A percentile compares a stretch with the other conserved stretches of the same genome.
These are phyloP conservation scores for Eimeria brunetti DNA, from an alignment of 169 alveolate species.

Conservation along the genomic window DNA sequence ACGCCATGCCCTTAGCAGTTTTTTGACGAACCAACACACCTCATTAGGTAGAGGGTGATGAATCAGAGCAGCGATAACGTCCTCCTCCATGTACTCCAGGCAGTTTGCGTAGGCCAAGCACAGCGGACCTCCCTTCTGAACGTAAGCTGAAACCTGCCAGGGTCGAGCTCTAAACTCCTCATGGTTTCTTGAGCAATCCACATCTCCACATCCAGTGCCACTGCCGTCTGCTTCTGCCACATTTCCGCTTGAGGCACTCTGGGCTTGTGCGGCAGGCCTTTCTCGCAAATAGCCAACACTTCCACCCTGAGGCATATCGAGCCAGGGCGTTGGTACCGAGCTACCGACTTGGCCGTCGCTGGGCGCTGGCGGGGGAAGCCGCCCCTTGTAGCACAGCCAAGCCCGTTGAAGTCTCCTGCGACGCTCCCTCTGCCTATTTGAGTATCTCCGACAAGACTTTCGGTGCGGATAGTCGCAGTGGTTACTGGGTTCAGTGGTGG, in stretches of 20 bases:
- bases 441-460: neutral
- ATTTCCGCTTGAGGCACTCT: neutral
- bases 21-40: constrained; percentile 14
- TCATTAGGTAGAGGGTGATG: constrained; percentile 66
- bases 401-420: constrained; percentile 2
- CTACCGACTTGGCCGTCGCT: constrained; percentile 22
- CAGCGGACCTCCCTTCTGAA: constrained; percentile 41
- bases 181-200: neutral
- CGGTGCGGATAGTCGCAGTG: constrained; percentile 2
- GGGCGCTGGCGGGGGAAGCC: constrained; percentile 9
- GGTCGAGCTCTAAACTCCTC: constrained; percentile 53
- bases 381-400: constrained; percentile 45
- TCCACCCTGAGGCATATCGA: constrained; percentile 36
- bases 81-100: constrained; percentile 45
- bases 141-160: constrained; percentile 7
- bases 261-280: neutral
- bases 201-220: neutral
- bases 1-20: neutral
- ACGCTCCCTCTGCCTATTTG: neutral
- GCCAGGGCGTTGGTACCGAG: constrained; percentile 58
- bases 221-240: neutral
- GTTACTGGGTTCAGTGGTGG: neutral
- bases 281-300: neutral
- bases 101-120: constrained; percentile 23
- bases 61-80: constrained; percentile 33